A percentile compares a stretch with the other conserved stretches of the same genome.
Evolutionary conservation across 2,329 filamentous ascomycete species (phyloP).

Genomic region (Trichophyton schoenleinii): DNA sequence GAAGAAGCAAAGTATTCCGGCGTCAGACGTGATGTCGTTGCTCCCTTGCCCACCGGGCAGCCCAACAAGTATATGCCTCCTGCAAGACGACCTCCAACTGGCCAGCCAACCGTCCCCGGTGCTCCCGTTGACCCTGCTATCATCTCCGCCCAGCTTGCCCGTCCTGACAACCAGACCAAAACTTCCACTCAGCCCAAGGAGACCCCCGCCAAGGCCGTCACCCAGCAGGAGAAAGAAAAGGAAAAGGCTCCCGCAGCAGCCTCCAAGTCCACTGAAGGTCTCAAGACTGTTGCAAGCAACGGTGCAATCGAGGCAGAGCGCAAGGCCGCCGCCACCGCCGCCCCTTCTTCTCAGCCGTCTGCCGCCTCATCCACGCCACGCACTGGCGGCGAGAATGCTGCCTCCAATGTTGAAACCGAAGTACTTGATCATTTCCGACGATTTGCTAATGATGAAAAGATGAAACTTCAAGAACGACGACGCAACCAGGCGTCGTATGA

Average conservation of each 20-base stretch:
- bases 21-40: slow-evolving; percentile 62
- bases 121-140: slow-evolving; percentile 78
- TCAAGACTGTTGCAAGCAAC: slow-evolving; percentile 17
- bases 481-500: slow-evolving; percentile 51
- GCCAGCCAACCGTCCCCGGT: slow-evolving; percentile 59
- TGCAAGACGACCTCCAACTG: slow-evolving; percentile 66
- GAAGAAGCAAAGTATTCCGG: slow-evolving; percentile 98
- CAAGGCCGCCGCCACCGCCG: slow-evolving; percentile 16
- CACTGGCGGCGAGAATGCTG: slow-evolving; percentile 39
- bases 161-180: slow-evolving; percentile 30
- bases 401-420: slow-evolving; percentile 49
- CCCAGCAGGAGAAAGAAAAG: not conserved
- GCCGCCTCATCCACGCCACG: slow-evolving; percentile 12
- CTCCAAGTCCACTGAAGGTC: slow-evolving; percentile 13
- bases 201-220: slow-evolving; percentile 7
- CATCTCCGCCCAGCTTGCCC: slow-evolving; percentile 67
- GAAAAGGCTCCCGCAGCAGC: slow-evolving; percentile 5
- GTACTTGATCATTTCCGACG: slow-evolving; percentile 52
- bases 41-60: slow-evolving; percentile 49
- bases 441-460: slow-evolving; percentile 50
- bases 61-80: slow-evolving; percentile 79
- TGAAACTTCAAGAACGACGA: slow-evolving; percentile 46
- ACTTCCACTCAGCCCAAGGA: slow-evolving; percentile 19
- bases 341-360: slow-evolving; percentile 19
- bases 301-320: slow-evolving; percentile 17